These are phyloP conservation scores for Paracoccidioides lutzii DNA, from an alignment of 2,329 filamentous ascomycete species.

Conservation along the genomic window DNA sequence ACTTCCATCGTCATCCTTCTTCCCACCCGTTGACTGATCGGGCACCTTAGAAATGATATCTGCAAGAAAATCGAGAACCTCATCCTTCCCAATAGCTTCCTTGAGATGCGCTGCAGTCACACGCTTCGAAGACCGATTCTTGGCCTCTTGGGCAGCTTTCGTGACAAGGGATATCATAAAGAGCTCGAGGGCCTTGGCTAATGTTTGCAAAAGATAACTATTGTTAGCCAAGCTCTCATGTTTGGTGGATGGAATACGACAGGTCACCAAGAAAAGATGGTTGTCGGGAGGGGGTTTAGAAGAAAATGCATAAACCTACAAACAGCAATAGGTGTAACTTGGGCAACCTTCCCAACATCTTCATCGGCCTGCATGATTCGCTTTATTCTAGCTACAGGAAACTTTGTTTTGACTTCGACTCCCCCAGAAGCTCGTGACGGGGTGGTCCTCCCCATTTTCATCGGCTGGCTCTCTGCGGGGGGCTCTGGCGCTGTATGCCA, in stretches of 20 bases:
- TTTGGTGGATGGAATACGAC: not conserved
- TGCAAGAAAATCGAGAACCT: constrained; percentile 84
- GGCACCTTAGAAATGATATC: constrained; percentile 83
- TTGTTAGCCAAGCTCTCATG: constrained; percentile 5
- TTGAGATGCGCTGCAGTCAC: constrained; percentile 87
- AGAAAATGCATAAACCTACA: constrained; percentile 36
- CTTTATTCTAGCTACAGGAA: constrained; percentile 94
- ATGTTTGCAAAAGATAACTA: constrained; percentile 11
- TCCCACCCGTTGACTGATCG: constrained; percentile 39
- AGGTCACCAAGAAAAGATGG: not conserved
- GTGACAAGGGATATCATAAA: constrained; percentile 95
- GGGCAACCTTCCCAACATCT: constrained; percentile 94
- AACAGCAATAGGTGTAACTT: constrained; percentile 92
- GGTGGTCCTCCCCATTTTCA: not conserved
- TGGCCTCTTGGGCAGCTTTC: constrained; percentile 74
- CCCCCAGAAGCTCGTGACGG: constrained; percentile 29
- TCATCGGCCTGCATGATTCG: constrained; percentile 99
- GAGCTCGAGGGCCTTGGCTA: constrained; percentile 83
- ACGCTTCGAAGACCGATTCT: constrained; percentile 70
- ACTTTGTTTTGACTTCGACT: constrained; percentile 81
- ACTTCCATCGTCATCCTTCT: constrained; percentile 33
- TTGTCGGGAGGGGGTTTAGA: not conserved
- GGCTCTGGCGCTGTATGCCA: constrained; percentile 13
- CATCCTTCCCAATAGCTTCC: constrained; percentile 72
- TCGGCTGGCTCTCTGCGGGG: constrained; percentile 2